Evolutionary conservation across 2,329 filamentous ascomycete genomes (phyloP), one percentile per base, ranked within the genome.

Genomic region (Drechslerella stenobrocha): DNA sequence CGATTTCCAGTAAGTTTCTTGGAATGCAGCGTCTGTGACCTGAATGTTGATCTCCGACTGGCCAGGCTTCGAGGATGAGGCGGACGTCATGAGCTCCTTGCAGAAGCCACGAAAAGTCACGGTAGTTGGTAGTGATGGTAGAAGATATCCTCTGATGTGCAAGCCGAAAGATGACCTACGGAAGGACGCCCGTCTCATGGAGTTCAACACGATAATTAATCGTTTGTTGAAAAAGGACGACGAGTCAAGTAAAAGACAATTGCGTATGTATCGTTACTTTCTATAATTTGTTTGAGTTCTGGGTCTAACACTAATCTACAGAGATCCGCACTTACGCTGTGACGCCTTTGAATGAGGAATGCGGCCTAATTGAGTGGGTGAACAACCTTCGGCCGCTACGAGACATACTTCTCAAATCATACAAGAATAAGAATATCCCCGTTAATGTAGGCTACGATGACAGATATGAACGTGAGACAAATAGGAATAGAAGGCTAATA

Each of bases 161-260:
- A 98, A 99, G 75, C 95, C 93, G 6, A 97, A 97, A 76, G 93
- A 98, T 75, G 95, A 99, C 76, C 82, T 99, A 22, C 87, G 93
- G 51, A 98, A 95, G 71, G 95, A 99, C 74, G 92, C 97, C 76
- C 89, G 93, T 52, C 84, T 98, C 18, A 98, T 98, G 91, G 95
- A 98, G 75, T 98, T 98, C 80, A 98, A 97, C 75, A 86, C 87
- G 45, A 93, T 97, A 84, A 97, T 98, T 79, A 98, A 98, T 75
- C 84, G 93, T 64, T 90, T 92, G 1, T 78, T 99, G 59, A 96
- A 96, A 75, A 86, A 88, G 69, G 91, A 97, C 73, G 86, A 91
- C 1, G 91, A 96, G 75, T 89, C 90, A 13, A 95, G 89, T 76
- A 88, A 89, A 75, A 84, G 93, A 13, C 88, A 93, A 71, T 82